Conservation (phyloP, 352 stramenopile genomes). For the Globisporangium megalacanthum region DNA sequence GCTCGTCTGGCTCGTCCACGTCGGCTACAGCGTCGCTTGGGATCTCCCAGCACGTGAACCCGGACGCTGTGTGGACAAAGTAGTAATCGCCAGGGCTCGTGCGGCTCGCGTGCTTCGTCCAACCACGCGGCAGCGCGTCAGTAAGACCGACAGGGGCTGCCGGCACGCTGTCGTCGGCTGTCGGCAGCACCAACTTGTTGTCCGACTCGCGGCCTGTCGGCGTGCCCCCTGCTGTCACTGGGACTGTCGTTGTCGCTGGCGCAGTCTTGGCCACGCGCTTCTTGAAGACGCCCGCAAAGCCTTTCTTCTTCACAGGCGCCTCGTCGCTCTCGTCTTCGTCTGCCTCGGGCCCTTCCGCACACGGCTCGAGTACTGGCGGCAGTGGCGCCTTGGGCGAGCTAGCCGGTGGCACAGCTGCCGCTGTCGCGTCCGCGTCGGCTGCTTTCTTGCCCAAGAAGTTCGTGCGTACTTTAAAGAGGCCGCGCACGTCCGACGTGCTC, state of each 20-base stretch:
- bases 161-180: constrained; percentile 24
- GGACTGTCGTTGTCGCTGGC: background rate
- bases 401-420: background rate
- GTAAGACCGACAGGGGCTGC: constrained; percentile 23
- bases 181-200: constrained; percentile 34
- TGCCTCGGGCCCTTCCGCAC: constrained; percentile 3
- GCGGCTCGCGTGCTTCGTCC: constrained; percentile 65
- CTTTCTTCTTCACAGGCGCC: constrained; percentile 11
- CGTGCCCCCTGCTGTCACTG: constrained; percentile 7
- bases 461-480: constrained; percentile 42
- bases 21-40: constrained; percentile 23
- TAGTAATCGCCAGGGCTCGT: constrained; percentile 58
- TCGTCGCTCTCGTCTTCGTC: background rate
- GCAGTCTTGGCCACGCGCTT: constrained; percentile 23
- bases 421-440: background rate
- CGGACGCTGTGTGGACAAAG: constrained; percentile 46
- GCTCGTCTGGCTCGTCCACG: constrained; percentile 8
- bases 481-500: constrained; percentile 38
- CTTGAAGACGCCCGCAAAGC: constrained; percentile 25
- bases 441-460: constrained; percentile 18
- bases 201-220: constrained; percentile 31
- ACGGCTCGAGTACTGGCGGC: constrained; percentile 6
- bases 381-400: constrained; percentile 3
- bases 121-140: constrained; percentile 31
- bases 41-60: constrained; percentile 63